Evolutionary conservation across 225 moss, liverwort and hornwort genomes (phyloP).

Genomic region (Sphagnum tenellum): DNA sequence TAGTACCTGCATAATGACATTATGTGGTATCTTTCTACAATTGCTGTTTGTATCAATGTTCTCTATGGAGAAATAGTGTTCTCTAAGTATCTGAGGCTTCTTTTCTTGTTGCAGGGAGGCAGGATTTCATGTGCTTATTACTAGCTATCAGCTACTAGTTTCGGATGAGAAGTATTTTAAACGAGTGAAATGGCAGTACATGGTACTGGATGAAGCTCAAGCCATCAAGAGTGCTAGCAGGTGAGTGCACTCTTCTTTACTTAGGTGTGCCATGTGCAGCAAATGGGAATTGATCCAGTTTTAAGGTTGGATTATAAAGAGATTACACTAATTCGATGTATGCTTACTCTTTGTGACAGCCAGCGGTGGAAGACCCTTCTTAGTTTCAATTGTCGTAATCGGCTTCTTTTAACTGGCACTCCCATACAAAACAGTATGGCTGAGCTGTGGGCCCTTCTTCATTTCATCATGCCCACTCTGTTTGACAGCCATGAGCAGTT

Average conservation of each 20-base stretch:
- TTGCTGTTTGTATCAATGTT: too few species aligned
- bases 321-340: too few species aligned
- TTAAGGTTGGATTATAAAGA: too few species aligned
- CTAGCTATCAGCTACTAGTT: constrained; percentile 94
- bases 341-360: constrained; percentile 17
- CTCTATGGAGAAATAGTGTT: too few species aligned
- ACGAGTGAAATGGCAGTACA: constrained; percentile 98
- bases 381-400: constrained; percentile 96
- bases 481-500: constrained; percentile 99
- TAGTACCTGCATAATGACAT: too few species aligned
- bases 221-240: constrained; percentile 97
- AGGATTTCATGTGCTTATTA: constrained; percentile 92
- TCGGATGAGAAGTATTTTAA: constrained; percentile 94
- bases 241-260: constrained; percentile 12
- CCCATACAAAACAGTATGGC: constrained; percentile 99
- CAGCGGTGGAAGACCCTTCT: constrained; percentile 95
- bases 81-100: too few species aligned
- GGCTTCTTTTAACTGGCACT: constrained; percentile 87
- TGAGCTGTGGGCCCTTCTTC: constrained; percentile 94
- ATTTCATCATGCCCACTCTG: constrained; percentile 98
- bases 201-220: constrained; percentile 99
- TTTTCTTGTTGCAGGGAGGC: constrained; percentile 55
- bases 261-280: too few species aligned
- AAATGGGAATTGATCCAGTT: too few species aligned
- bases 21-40: too few species aligned